Evolutionary conservation across 345 rosid genomes (phyloP), one percentile per base, ranked within the genome.

Genomic region (Pistacia atlantica): DNA sequence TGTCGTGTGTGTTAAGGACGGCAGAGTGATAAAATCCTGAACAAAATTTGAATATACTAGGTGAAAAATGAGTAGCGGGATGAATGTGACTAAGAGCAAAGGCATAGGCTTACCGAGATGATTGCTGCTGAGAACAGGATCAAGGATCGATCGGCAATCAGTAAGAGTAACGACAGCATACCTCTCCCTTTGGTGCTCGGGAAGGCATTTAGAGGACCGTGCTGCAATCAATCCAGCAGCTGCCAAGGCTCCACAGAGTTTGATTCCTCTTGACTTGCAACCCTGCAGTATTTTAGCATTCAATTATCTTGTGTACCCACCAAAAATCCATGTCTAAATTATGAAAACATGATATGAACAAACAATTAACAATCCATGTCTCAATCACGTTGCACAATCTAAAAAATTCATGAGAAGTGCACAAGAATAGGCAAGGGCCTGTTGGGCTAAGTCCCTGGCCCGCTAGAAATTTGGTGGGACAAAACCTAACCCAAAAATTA

Each of bases 21-120:
- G 88, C 93, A 0, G 97, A 82, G 74, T 92, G 97, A 77, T 94
- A 94, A 79, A 91, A 92, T 48, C 98, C 97, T 92, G 77, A 61
- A 71, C 9, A 0, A 13, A 52, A 48, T 71, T 71, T 9, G 51
- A 22, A 8, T 31, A 17, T 54, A 55, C 33, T 37, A 5, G 49
- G 37, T 20, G 14, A 51, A 38, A 7, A 42, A 42, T 42, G 46
- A 5, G 46, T 42, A 42, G 46, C 9, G 9, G 9, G 46, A 42
- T 42, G 9, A 8, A 42, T 42, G 46, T 42, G 46, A 42, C 9
- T 42, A 42, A 42, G 46, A 42, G 46, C 8, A 1, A 42, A 42
- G 46, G 46, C 9, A 5, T 18, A 9, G 35, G 13, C 74, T 75
- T 81, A 91, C 97, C 97, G 3, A 86, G 83, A 72, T 89, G 86